Conservation (phyloP, 140 eudicot species). For the Cichorium intybus region DNA sequence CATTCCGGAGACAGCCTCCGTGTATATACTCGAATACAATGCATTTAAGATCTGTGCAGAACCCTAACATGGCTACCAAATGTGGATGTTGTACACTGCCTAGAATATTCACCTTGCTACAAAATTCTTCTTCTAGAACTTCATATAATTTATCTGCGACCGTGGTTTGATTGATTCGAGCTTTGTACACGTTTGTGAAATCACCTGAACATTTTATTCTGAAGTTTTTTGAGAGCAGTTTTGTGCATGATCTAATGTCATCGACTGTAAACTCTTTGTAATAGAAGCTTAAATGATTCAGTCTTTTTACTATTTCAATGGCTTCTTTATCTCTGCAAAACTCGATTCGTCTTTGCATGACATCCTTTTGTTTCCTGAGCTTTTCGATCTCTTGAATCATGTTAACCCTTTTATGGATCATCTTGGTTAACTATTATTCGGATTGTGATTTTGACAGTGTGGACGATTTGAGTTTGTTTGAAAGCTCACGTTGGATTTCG, state of each 20-base stretch:
- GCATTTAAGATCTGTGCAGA: constrained; percentile 69
- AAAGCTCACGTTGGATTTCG: constrained; percentile 60
- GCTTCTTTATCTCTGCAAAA: constrained; percentile 85
- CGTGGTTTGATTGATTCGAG: constrained; percentile 44
- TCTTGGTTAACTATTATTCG: constrained; percentile 49
- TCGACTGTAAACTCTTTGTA: constrained; percentile 55
- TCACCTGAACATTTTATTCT: constrained; percentile 52
- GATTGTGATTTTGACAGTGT: constrained; percentile 37
- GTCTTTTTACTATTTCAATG: constrained; percentile 38
- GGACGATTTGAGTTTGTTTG: constrained; percentile 49
- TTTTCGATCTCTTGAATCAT: constrained; percentile 69
- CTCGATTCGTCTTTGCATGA: constrained; percentile 63
- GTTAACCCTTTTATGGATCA: constrained; percentile 37
- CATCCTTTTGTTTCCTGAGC: constrained; percentile 60
- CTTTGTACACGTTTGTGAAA: constrained; percentile 56
- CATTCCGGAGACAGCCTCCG: constrained; percentile 61
- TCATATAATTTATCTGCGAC: constrained; percentile 56
- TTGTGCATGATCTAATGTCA: constrained; percentile 67
- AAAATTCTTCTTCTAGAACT: constrained; percentile 45
- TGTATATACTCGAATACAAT: constrained; percentile 74
- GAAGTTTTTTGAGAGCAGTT: constrained; percentile 43
- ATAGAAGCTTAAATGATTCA: constrained; percentile 33
- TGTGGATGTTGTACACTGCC: constrained; percentile 64
- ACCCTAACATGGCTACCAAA: constrained; percentile 68
- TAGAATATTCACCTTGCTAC: constrained; percentile 54